Evolutionary conservation across 306 rosid genomes (phyloP).

Genomic region (Quercus gilva): DNA sequence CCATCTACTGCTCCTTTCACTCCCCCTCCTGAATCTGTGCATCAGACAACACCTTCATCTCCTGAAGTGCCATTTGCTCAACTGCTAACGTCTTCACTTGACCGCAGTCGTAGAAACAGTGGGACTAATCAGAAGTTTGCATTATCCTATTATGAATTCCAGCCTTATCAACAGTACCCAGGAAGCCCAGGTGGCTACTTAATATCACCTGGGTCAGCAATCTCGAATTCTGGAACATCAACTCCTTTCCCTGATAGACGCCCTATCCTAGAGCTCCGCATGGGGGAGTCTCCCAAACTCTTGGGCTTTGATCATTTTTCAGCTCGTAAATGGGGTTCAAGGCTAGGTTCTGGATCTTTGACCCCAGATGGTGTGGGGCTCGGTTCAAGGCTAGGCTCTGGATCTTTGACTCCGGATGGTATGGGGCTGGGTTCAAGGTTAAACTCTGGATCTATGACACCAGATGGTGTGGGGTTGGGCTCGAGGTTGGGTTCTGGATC

Average conservation of each 20-base stretch:
- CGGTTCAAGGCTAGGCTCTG: slow-evolving; percentile 81
- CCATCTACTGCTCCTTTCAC: slow-evolving; percentile 94
- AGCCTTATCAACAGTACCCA: slow-evolving; percentile 81
- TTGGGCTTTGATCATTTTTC: slow-evolving; percentile 76
- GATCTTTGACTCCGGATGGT: slow-evolving; percentile 87
- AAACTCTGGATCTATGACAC: slow-evolving; percentile 86
- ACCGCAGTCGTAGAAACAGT: slow-evolving; percentile 53
- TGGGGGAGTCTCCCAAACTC: slow-evolving; percentile 75
- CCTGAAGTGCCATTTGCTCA: slow-evolving; percentile 99
- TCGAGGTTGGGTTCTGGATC: slow-evolving; percentile 64
- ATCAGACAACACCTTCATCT: slow-evolving; percentile 91
- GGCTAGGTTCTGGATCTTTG: slow-evolving; percentile 86
- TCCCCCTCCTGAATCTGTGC: slow-evolving; percentile 95
- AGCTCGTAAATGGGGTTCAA: slow-evolving; percentile 75
- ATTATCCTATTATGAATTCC: slow-evolving; percentile 69
- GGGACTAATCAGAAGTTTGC: slow-evolving; percentile 70
- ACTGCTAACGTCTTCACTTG: slow-evolving; percentile 77
- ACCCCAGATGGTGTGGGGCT: slow-evolving; percentile 80
- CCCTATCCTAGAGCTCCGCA: slow-evolving; percentile 61
- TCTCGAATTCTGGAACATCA: slow-evolving; percentile 90
- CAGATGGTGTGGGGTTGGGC: slow-evolving; percentile 72
- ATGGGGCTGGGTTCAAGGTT: slow-evolving; percentile 62
- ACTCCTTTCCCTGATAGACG: slow-evolving; percentile 86
- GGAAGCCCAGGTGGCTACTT: slow-evolving; percentile 93
- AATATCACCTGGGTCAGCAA: slow-evolving; percentile 88